Percentiles rank a stretch among this genome's conserved stretches.
phyloP scores from a whole-genome alignment of 1,284 basidiomycete species.

The Mycosarcoma maydis region DNA sequence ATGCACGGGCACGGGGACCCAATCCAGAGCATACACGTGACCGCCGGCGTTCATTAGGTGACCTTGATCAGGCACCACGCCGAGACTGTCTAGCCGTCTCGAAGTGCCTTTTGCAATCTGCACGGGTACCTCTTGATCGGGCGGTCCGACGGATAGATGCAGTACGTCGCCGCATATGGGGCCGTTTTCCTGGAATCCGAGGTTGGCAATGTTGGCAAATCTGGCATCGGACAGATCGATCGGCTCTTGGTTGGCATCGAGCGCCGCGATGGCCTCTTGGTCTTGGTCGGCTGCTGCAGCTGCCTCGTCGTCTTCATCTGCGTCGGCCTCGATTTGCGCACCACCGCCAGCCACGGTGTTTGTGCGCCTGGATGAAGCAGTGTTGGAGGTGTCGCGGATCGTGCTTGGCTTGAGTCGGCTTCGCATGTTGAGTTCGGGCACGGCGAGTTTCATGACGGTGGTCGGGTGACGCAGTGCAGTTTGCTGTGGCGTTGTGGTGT shows the following conservation, averaged over 20 bases:
- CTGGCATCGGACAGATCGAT: slow-evolving; percentile 28
- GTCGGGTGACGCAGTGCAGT: slow-evolving; percentile 20
- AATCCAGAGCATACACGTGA: slow-evolving; percentile 50
- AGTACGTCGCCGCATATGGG: slow-evolving; percentile 20
- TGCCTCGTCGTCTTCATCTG: slow-evolving; percentile 19
- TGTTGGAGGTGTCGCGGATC: slow-evolving; percentile 9
- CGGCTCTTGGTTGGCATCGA: slow-evolving; percentile 25
- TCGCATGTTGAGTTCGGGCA: slow-evolving; percentile 23
- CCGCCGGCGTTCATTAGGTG: slow-evolving; percentile 47
- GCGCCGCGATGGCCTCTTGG: slow-evolving; percentile 10
- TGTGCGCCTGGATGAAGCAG: background rate
- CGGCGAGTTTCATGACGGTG: slow-evolving; percentile 28
- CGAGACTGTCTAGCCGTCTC: slow-evolving; percentile 17
- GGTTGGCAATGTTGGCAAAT: slow-evolving; percentile 25
- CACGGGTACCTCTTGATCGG: slow-evolving; percentile 19
- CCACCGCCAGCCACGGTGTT: slow-evolving; percentile 1
- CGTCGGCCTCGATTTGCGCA: slow-evolving; percentile 8
- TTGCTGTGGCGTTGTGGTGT: slow-evolving; percentile 13
- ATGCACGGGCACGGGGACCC: slow-evolving; percentile 45
- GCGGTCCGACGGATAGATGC: slow-evolving; percentile 22
- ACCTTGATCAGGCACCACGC: slow-evolving; percentile 35
- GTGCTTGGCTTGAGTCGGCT: slow-evolving; percentile 15
- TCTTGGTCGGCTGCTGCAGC: slow-evolving; percentile 10
- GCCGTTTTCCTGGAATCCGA: slow-evolving; percentile 32
- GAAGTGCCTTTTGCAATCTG: slow-evolving; percentile 16